Evolutionary conservation across 2,329 filamentous ascomycete species (phyloP), one percentile per base, ranked within the genome.

Genomic region (Epicoccum nigrum): DNA sequence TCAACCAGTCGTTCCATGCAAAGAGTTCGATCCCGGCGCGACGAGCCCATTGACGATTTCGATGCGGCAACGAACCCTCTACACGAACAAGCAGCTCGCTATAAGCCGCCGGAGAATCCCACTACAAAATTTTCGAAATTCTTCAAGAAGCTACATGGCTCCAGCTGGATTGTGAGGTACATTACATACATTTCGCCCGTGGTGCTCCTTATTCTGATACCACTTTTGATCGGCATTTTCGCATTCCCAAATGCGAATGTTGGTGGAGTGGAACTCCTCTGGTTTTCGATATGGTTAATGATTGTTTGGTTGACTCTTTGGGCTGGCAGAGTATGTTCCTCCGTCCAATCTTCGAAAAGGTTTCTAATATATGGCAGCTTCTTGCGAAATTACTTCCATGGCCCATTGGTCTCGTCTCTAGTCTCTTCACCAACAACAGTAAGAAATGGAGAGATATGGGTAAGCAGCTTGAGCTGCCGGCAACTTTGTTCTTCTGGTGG

Each of bases 281-380:
- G 93, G 93, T 97, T 97, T 68, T 89, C 89, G 23, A 91, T 97
- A 56, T 97, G 93, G 93, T 81, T 97, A 15, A 90, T 96, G 72
- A 90, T 96, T 33, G 82, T 97, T 20, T 97, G 93, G 93, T 80
- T 93, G 56, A 91, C 91, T 0, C 79, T 97, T 0, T 97, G 93
- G 93, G 87, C 88, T 16, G 88, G 84, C 45, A 74, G 84, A 65
- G 76, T 80, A 68, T 65, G 74, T 71, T 13, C 12, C 28, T 11
- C 17, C 17, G 13, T 11, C 4, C 13, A 1, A 6, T 32, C 16
- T 49, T 27, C 25, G 54, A 5, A 2, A 13, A 31, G 19, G 12
- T 11, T 15, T 41, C 55, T 64, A 55, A 56, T 34, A 25, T 32
- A 4, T 15, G 19, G 11, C 51, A 83, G 74, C 81, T 89, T 40